A percentile compares a stretch with the other conserved stretches of the same genome.
Conservation (phyloP, 2,329 filamentous ascomycete species). For the Sclerotinia nivalis region DNA sequence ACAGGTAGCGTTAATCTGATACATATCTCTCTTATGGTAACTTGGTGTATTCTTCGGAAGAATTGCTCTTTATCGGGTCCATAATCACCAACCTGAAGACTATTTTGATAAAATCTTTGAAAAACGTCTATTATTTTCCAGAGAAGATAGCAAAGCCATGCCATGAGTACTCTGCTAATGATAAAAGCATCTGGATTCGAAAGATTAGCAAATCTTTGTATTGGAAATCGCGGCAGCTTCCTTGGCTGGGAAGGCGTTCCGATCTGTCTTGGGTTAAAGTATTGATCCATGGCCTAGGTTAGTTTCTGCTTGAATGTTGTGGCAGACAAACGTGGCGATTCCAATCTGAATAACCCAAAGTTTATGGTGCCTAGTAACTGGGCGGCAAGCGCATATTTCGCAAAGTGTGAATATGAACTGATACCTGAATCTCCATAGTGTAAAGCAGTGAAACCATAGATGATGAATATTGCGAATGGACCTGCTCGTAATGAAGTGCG, state of each 20-base stretch:
- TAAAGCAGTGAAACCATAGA: neutral
- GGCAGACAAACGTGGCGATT: neutral
- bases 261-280: neutral
- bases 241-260: neutral
- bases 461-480: neutral
- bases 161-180: slow-evolving; percentile 4
- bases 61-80: neutral
- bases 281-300: neutral
- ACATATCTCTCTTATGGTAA: slow-evolving; percentile 1
- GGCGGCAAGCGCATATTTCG: neutral
- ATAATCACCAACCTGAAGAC: slow-evolving; percentile 4
- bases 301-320: neutral
- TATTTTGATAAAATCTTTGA: neutral
- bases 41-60: slow-evolving; percentile 3
- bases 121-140: neutral
- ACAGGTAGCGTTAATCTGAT: slow-evolving; percentile 5
- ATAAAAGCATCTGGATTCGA: slow-evolving; percentile 1
- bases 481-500: neutral
- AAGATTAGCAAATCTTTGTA: neutral
- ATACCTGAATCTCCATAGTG: neutral
- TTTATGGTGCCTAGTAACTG: neutral
- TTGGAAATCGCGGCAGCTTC: slow-evolving; percentile 11
- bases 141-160: slow-evolving; percentile 16
- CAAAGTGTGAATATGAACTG: neutral
- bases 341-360: neutral